Base-by-base conservation (phyloP, 495 filamentous ascomycete species). In the Aspergillus baeticus region DNA sequence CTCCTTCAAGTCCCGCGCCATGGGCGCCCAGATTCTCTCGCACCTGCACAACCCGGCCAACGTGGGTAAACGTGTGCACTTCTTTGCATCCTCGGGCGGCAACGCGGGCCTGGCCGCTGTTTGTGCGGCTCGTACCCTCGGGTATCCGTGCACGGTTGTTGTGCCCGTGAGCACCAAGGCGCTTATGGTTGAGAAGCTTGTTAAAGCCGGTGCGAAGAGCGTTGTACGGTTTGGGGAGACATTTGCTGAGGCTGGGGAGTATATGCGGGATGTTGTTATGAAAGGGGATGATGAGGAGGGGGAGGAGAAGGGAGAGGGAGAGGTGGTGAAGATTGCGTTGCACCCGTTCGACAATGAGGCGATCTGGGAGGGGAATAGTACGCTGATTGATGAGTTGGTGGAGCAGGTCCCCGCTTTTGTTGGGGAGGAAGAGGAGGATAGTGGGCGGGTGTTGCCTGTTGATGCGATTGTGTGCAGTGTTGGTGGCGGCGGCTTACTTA, bases 41-140 rank as follows among this genome's bases (percentile, higher is more conserved):
- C 72, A 82, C 55, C 76, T 86, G 55, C 64, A 72, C 57, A 68
- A 76, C 31, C 72, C 72, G 14, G 72, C 71, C 45, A 63, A 70
- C 48, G 42, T 56, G 42, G 67, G 66, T 51, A 61, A 64, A 17
- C 58, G 67, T 18, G 72, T 85, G 5, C 91, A 93, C 70, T 96
- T 97, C 84, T 96, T 89, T 77, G 90, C 83, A 71, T 90, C 86
- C 45, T 88, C 84, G 26, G 94, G 90, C 58, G 93, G 93, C 54
- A 97, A 97, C 69, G 93, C 93, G 11, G 93, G 94, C 5, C 84
- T 98, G 3, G 94, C 93, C 14, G 92, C 90, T 65, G 90, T 90
- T 6, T 88, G 85, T 18, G 91, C 93, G 13, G 88, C 91, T 13
- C 72, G 66, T 11, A 71, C 80, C 10, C 79, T 96, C n/a, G 68